phyloP scores from a whole-genome alignment of 306 rosid genomes.

The Prunus davidiana region DNA sequence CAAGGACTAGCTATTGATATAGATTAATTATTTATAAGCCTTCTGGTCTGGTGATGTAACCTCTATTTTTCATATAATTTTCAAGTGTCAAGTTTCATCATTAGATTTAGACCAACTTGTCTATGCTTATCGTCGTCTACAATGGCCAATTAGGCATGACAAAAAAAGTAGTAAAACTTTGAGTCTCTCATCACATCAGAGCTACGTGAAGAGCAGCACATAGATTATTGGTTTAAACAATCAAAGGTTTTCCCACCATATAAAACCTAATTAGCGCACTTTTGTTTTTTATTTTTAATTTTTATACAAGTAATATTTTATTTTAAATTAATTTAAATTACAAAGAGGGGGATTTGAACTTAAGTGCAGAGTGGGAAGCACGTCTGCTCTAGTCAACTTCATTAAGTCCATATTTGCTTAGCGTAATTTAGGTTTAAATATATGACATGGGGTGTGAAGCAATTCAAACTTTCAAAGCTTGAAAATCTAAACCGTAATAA shows the following conservation, averaged over 20 bases:
- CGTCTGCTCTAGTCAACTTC: too few species aligned
- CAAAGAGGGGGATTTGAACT: accelerated
- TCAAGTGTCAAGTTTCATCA: neutral
- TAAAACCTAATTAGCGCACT: too few species aligned
- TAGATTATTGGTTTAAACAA: too few species aligned
- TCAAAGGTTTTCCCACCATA: too few species aligned
- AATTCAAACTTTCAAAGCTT: slow-evolving; percentile 27
- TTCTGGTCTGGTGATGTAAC: neutral
- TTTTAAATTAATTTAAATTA: too few species aligned
- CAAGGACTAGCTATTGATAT: neutral
- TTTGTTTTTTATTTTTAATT: too few species aligned
- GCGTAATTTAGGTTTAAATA: too few species aligned
- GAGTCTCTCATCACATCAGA: neutral
- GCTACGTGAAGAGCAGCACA: neutral
- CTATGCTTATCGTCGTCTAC: neutral
- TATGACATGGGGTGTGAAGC: neutral
- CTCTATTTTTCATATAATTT: too few species aligned
- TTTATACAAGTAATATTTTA: too few species aligned
- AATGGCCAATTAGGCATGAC: neutral
- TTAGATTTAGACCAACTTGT: neutral
- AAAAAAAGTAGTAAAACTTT: neutral
- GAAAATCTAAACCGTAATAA: slow-evolving; percentile 20
- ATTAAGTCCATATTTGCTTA: too few species aligned
- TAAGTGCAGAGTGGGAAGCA: accelerated
- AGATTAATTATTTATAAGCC: neutral